A percentile compares a stretch with the other conserved stretches of the same genome.
Evolutionary conservation across 768 basidiomycete species (phyloP).

Genomic region (Boletus edulis): DNA sequence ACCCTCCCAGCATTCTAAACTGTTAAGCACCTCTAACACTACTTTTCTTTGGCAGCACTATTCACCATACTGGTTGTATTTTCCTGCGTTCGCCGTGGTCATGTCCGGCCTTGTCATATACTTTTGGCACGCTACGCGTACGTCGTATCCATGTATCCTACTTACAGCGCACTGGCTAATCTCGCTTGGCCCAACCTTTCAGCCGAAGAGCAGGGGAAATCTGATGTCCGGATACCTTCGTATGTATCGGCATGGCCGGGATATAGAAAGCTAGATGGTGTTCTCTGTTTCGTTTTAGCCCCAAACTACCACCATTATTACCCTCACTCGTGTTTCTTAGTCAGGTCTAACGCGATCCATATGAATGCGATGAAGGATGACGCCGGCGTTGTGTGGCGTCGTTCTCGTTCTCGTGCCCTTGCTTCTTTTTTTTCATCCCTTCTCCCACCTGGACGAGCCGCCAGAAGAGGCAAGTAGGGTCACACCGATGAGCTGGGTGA

Average conservation of each 20-base stretch:
- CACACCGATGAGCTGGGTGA: too few relatives aligned
- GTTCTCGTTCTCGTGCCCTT: too few relatives aligned
- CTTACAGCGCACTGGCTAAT: background rate
- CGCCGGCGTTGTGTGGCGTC: too few relatives aligned
- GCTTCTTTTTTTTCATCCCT: too few relatives aligned
- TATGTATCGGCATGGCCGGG: slow-evolving; percentile 7
- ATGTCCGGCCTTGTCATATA: slow-evolving; percentile 74
- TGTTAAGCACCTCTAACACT: background rate
- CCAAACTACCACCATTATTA: too few relatives aligned
- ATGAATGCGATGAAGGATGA: too few relatives aligned
- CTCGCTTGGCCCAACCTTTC: background rate
- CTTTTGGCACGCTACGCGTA: slow-evolving; percentile 84
- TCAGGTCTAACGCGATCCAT: too few relatives aligned
- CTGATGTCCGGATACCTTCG: slow-evolving; percentile 20
- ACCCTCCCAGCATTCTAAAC: background rate
- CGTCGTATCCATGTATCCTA: slow-evolving; percentile 28
- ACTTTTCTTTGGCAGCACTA: slow-evolving; percentile 53
- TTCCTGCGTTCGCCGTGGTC: slow-evolving; percentile 71
- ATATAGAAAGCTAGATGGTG: slow-evolving; percentile 9
- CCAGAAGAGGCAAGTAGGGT: too few relatives aligned
- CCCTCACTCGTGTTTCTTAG: too few relatives aligned
- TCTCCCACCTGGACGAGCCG: too few relatives aligned
- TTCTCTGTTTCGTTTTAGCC: background rate
- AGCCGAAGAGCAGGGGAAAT: slow-evolving; percentile 74
- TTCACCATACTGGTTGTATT: slow-evolving; percentile 86